Base-by-base conservation (phyloP, 75 land plant genomes). In the Picea sitchensis region DNA sequence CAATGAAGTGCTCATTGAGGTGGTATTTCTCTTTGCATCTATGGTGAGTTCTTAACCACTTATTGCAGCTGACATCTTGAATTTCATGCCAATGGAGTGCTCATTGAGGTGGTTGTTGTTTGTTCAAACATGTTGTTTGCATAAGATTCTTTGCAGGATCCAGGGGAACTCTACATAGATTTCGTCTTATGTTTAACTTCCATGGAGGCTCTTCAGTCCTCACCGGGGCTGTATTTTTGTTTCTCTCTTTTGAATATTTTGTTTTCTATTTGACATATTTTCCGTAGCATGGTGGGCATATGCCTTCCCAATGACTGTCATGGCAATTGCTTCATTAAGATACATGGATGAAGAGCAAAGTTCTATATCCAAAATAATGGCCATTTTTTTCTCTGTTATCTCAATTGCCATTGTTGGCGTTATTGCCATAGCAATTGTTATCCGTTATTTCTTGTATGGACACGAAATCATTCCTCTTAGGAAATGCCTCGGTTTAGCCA, bases 11-110 rank as follows among this genome's bases (percentile, higher is more conserved):
- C 17, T 14, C 61, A 61, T 26, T 26, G 26, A 26, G 26, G 26
- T 26, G 26, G 26, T 26, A 26, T 94, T 94, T 84, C 91, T 94
- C 3, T 92, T 87, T 76, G 58, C 83, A 23, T 86, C 94, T 17
- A 84, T 94, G 83, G 94, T 90, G 58, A 86, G 82, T 79, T 13
- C 44, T 20, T 59, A 5, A 61, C 5, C 34, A 62, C 71, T 14
- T 17, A 6, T 51, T 17, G 69, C 32, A 62, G 20, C 21, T 62
- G 4, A 18, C 64, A 18, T 62, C 5, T 18, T 3, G 5, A 3
- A 7, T 62, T 18, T 18, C 64, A 62, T 13, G 64, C 64, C 6
- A 0, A 4, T 5, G 11, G 0, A 18, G 20, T 62, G 5, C 0
- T 18, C 11, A 62, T 41, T 41, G 44, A 41, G 3, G 44, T 41